Evolutionary conservation across 345 rosid species (phyloP).

Genomic region (Passiflora organensis): DNA sequence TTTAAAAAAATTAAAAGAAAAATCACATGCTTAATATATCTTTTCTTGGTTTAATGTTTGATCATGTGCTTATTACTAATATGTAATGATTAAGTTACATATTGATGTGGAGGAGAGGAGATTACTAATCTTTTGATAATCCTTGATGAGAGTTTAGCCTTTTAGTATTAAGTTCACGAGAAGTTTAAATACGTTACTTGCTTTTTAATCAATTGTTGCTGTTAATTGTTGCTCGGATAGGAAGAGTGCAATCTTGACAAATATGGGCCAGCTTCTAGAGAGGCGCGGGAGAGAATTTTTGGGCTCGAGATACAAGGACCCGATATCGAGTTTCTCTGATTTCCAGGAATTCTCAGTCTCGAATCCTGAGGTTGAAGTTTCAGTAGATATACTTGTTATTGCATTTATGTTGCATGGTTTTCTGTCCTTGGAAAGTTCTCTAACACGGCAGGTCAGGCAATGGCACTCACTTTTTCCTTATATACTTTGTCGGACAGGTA

Average conservation of each 20-base stretch:
- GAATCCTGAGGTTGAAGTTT: conserved; percentile 63
- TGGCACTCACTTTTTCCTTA: conserved; percentile 1
- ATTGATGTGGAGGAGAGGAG: too few relatives aligned
- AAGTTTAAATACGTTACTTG: too few relatives aligned
- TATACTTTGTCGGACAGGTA: conserved; percentile 38
- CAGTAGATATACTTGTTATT: neutral
- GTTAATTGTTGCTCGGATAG: conserved; percentile 29
- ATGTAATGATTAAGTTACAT: too few relatives aligned
- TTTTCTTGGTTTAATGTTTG: too few relatives aligned
- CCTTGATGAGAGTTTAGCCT: too few relatives aligned
- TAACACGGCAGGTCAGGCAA: neutral
- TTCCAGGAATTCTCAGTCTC: conserved; percentile 87
- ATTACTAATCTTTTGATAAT: too few relatives aligned
- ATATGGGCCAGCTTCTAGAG: conserved; percentile 67
- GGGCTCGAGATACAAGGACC: conserved; percentile 65
- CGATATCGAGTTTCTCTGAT: conserved; percentile 68
- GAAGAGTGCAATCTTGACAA: conserved; percentile 52
- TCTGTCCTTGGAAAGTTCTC: neutral
- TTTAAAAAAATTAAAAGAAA: too few relatives aligned
- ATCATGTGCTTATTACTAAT: too few relatives aligned
- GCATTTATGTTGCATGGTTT: neutral
- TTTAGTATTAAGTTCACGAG: too few relatives aligned
- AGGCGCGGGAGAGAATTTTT: conserved; percentile 65
- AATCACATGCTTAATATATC: too few relatives aligned
- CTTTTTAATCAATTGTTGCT: neutral